Conservation (phyloP, 2,329 filamentous ascomycete species). For the Magnaporthiopsis poae region DNA sequence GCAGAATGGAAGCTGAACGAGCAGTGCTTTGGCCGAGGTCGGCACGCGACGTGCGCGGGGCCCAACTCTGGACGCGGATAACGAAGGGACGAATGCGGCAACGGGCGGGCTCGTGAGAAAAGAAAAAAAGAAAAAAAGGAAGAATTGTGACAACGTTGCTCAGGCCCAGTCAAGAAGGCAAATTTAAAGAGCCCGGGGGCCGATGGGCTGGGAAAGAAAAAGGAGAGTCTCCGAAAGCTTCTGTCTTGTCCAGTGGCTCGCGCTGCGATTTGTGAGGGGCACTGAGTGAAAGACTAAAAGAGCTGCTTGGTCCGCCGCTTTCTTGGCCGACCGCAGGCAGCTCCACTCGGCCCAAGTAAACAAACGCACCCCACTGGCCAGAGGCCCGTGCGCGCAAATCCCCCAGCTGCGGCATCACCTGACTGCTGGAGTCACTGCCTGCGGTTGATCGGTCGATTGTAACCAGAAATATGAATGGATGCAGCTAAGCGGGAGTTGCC, state of each 20-base stretch:
- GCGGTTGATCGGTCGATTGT: neutral
- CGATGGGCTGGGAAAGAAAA: neutral
- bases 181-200: neutral
- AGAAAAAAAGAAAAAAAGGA: neutral
- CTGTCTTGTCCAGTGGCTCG: neutral
- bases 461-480: neutral
- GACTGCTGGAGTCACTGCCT: neutral
- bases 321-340: neutral
- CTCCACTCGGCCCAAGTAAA: neutral
- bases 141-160: neutral
- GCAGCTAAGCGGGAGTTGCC: neutral
- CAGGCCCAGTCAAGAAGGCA: neutral
- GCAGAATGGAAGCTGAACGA: conserved; percentile 6
- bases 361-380: neutral
- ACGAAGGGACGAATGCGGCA: neutral
- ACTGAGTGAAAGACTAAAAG: neutral
- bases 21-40: conserved; percentile 8
- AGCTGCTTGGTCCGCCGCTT: neutral
- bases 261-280: neutral
- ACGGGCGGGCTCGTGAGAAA: neutral
- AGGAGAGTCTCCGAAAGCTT: neutral
- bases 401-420: neutral
- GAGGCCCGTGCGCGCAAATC: neutral
- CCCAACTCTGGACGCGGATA: neutral
- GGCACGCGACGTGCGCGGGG: neutral